phyloP scores from a whole-genome alignment of 2,329 filamentous ascomycete species.

The Fusarium musae region DNA sequence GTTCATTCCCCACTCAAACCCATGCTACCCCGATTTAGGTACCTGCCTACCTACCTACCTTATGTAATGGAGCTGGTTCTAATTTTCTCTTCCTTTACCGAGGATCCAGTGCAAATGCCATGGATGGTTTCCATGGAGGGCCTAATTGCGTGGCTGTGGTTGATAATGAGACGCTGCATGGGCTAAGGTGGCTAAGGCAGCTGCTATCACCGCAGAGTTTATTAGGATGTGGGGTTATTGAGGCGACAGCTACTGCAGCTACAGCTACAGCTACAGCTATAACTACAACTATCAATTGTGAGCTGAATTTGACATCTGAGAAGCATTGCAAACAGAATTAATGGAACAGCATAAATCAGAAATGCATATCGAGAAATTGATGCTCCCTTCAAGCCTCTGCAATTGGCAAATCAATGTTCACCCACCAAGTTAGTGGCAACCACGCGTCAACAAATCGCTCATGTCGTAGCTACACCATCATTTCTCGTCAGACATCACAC shows the following conservation, averaged over 20 bases:
- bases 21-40: slow-evolving; percentile 11
- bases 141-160: slow-evolving; percentile 16
- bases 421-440: background rate
- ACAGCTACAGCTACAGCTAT: no score
- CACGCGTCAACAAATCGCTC: background rate
- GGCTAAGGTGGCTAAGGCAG: background rate
- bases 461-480: background rate
- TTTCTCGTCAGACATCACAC: background rate
- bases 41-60: no score
- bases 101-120: slow-evolving; percentile 17
- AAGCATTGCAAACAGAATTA: background rate
- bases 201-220: background rate
- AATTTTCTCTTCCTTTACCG: slow-evolving; percentile 4
- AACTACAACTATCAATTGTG: background rate
- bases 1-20: slow-evolving; percentile 24
- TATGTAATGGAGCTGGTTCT: background rate
- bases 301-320: background rate
- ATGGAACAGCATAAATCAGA: background rate
- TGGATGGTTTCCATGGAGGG: background rate
- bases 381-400: background rate
- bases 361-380: background rate
- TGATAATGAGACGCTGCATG: background rate
- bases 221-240: slow-evolving; percentile 1
- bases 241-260: background rate
- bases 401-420: background rate